A percentile compares a stretch with the other conserved stretches of the same genome.
These are phyloP conservation scores for Termitomyces sp. DNA, from an alignment of 768 basidiomycete genomes.

Conservation along the genomic window DNA sequence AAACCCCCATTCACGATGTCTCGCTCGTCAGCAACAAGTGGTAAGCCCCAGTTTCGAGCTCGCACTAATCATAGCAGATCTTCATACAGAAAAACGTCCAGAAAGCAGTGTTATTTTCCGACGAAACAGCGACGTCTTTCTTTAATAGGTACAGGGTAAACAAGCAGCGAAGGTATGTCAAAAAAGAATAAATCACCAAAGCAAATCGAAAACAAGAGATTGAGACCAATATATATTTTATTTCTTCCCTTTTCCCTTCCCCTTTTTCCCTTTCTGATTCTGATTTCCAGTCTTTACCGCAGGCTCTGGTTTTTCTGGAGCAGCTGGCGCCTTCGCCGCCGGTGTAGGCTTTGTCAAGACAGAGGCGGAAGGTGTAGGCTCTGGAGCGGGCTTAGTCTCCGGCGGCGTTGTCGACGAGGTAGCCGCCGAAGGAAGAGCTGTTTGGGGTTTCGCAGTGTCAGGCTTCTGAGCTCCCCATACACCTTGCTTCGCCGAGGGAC, in stretches of 20 bases:
- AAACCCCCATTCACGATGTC: neutral
- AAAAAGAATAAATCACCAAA: slow-evolving; percentile 14
- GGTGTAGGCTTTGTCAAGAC: slow-evolving; percentile 3
- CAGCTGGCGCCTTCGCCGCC: slow-evolving; percentile 1
- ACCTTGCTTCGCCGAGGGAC: slow-evolving; percentile 2
- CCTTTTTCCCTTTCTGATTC: slow-evolving; percentile 20
- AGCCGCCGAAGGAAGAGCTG: slow-evolving; percentile 13
- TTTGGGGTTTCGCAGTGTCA: slow-evolving; percentile 15
- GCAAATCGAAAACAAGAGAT: slow-evolving; percentile 5
- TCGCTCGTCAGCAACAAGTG: neutral
- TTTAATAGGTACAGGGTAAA: slow-evolving; percentile 8
- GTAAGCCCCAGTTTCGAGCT: too few relatives aligned
- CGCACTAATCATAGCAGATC: neutral
- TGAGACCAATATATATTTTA: neutral
- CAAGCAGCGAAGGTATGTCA: slow-evolving; percentile 10
- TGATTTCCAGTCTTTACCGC: slow-evolving; percentile 10
- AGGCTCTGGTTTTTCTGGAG: slow-evolving; percentile 14
- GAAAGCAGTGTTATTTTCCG: slow-evolving; percentile 1
- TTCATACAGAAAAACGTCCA: slow-evolving; percentile 2
- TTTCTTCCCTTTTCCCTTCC: slow-evolving; percentile 17
- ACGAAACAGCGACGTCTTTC: slow-evolving; percentile 6
- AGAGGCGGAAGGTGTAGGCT: neutral
- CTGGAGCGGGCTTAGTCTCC: slow-evolving; percentile 2
- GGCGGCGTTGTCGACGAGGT: slow-evolving; percentile 5
- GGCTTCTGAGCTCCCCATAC: slow-evolving; percentile 7